These are phyloP conservation scores for Lagenidium giganteum DNA, from an alignment of 352 stramenopile species.

Conservation along the genomic window DNA sequence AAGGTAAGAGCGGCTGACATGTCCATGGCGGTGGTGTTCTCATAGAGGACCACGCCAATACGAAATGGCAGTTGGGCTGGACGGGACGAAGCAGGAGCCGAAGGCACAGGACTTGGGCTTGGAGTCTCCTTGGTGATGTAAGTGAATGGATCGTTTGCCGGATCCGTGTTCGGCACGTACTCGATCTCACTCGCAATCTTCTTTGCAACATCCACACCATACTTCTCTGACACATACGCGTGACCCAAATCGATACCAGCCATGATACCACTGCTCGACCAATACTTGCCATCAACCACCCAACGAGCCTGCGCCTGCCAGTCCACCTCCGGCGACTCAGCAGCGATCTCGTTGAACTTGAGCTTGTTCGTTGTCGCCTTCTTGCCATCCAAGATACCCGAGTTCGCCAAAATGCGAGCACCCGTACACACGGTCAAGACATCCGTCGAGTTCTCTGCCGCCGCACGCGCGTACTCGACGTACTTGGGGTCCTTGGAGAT, in stretches of 20 bases:
- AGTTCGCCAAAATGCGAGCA: constrained; percentile 1
- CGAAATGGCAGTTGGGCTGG: too few species aligned
- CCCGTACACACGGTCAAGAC: constrained; percentile 10
- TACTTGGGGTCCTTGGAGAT: not conserved
- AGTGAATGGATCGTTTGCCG: not conserved
- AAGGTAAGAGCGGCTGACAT: too few species aligned
- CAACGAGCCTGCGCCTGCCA: constrained; percentile 12
- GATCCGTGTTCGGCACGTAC: not conserved
- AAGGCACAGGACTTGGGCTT: too few species aligned
- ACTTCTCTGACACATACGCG: constrained; percentile 4
- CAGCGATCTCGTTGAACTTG: constrained; percentile 1
- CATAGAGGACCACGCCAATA: too few species aligned
- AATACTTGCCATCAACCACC: constrained; percentile 18
- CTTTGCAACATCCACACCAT: not conserved
- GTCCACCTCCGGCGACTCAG: constrained; percentile 1
- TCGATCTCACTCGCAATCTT: constrained; percentile 2
- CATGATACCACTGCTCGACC: constrained; percentile 7
- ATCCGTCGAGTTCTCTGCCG: not conserved
- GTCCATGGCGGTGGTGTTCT: too few species aligned
- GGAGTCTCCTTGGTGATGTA: too few species aligned
- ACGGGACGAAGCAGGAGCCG: too few species aligned
- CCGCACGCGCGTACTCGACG: not conserved
- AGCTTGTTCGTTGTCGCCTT: constrained; percentile 9
- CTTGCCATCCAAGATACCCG: constrained; percentile 8
- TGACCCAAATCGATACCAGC: constrained; percentile 17